Percentiles rank a stretch among this genome's conserved stretches.
phyloP scores from a whole-genome alignment of 192 early-diverging fungal genomes.

The Coemansia sp. region DNA sequence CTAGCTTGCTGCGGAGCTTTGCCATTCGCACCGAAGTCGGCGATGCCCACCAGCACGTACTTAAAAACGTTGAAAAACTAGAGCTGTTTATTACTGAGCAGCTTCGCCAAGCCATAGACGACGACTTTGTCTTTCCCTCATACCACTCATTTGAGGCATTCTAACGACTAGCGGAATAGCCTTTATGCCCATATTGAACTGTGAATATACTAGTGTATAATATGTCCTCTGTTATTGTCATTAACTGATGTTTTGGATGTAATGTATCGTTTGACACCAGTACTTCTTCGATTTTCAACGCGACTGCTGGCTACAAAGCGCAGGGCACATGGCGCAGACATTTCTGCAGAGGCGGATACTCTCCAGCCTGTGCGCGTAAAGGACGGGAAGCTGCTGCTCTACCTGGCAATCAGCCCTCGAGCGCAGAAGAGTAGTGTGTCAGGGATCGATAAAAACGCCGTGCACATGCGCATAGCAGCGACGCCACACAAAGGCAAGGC shows the following conservation, averaged over 20 bases:
- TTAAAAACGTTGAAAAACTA: constrained; percentile 82
- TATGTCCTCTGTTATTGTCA: not conserved
- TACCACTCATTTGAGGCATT: constrained; percentile 61
- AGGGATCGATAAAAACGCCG: not conserved
- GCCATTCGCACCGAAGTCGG: constrained; percentile 44
- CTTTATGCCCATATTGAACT: not conserved
- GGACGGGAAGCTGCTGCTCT: constrained; percentile 1
- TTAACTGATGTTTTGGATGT: not conserved
- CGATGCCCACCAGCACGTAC: constrained; percentile 52
- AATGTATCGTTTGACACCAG: not conserved
- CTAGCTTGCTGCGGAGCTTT: constrained; percentile 35
- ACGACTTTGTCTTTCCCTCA: constrained; percentile 75
- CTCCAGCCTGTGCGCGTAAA: not conserved
- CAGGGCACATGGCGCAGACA: not conserved
- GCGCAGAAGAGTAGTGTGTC: constrained; percentile 6
- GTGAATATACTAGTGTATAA: not conserved
- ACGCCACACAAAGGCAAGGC: constrained; percentile 30
- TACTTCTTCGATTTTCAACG: not conserved
- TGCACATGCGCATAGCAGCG: constrained; percentile 26
- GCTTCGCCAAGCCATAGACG: constrained; percentile 68
- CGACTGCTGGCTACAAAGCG: not conserved
- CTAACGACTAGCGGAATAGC: not conserved
- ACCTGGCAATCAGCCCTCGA: constrained; percentile 8
- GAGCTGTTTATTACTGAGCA: constrained; percentile 77
- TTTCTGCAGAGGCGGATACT: not conserved